Percentiles rank a stretch among this genome's conserved stretches.
Evolutionary conservation across 352 stramenopile species (phyloP).

Genomic region (Phytophthora pseudosyringae): DNA sequence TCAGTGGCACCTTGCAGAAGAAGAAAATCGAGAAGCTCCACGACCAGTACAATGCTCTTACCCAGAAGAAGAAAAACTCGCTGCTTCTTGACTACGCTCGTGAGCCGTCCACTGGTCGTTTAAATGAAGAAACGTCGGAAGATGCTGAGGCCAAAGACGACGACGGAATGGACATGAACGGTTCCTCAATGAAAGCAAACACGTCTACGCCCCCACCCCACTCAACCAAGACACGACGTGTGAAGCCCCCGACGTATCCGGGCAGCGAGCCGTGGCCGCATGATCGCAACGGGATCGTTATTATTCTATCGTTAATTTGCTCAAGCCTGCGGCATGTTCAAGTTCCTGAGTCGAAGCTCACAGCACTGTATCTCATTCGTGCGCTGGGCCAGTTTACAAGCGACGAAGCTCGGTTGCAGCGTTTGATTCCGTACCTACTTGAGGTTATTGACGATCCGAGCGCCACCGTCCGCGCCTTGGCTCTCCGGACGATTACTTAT

Average conservation of each 20-base stretch:
- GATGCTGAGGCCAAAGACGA: slow-evolving; percentile 36
- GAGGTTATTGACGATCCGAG: slow-evolving; percentile 94
- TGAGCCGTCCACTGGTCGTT: slow-evolving; percentile 29
- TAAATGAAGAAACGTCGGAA: slow-evolving; percentile 37
- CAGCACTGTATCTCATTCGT: slow-evolving; percentile 93
- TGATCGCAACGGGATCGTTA: slow-evolving; percentile 86
- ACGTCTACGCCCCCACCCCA: slow-evolving; percentile 25
- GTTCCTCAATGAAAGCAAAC: slow-evolving; percentile 21
- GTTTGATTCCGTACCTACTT: slow-evolving; percentile 93
- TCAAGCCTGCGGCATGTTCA: slow-evolving; percentile 86
- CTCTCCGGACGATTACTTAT: slow-evolving; percentile 91
- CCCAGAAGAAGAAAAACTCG: slow-evolving; percentile 78
- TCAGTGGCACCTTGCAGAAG: slow-evolving; percentile 77
- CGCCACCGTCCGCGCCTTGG: slow-evolving; percentile 89
- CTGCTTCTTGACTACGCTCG: slow-evolving; percentile 65
- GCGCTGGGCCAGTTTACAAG: slow-evolving; percentile 88
- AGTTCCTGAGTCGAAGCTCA: slow-evolving; percentile 88
- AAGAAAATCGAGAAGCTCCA: slow-evolving; percentile 88
- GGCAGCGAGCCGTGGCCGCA: slow-evolving; percentile 44
- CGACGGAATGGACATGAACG: slow-evolving; percentile 21
- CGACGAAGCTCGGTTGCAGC: slow-evolving; percentile 95
- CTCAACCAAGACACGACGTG: slow-evolving; percentile 30
- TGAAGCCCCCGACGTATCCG: slow-evolving; percentile 28
- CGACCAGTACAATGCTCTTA: slow-evolving; percentile 82
- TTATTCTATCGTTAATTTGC: slow-evolving; percentile 86